Evolutionary conservation across 805 yeast genomes (phyloP).

Genomic region (Candida vartiovaarae): DNA sequence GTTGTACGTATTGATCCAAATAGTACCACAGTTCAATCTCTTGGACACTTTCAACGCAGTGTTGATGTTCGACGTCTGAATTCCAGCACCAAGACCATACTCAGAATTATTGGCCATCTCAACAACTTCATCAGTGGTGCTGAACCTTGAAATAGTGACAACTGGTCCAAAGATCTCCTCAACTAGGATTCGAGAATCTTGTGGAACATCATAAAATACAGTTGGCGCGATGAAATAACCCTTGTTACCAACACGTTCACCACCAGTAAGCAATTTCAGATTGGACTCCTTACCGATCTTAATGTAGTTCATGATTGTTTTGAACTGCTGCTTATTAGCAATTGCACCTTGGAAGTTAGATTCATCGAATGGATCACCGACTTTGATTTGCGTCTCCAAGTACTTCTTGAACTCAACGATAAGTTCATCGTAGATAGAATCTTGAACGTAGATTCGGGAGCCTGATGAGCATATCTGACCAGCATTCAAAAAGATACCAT

Average conservation of each 20-base stretch:
- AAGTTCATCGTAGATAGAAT: constrained; percentile 58
- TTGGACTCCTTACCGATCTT: constrained; percentile 62
- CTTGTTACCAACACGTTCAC: constrained; percentile 54
- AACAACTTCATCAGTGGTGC: constrained; percentile 60
- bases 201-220: constrained; percentile 59
- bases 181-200: constrained; percentile 53
- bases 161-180: constrained; percentile 84
- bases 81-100: constrained; percentile 78
- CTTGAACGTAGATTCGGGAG: constrained; percentile 72
- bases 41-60: constrained; percentile 58
- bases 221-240: constrained; percentile 75
- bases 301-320: constrained; percentile 61
- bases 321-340: constrained; percentile 61
- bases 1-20: constrained; percentile 77
- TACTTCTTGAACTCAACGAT: constrained; percentile 51
- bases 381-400: constrained; percentile 47
- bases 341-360: constrained; percentile 72
- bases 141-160: constrained; percentile 62
- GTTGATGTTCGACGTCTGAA: constrained; percentile 57
- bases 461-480: constrained; percentile 85
- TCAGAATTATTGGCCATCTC: constrained; percentile 61
- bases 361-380: constrained; percentile 72
- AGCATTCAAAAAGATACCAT: constrained; percentile 71
- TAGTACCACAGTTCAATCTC: constrained; percentile 65
- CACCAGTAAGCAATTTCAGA: constrained; percentile 65